Conservation (phyloP, 371 early-diverging fungal species). For the Amoeboradix gromovi region DNA sequence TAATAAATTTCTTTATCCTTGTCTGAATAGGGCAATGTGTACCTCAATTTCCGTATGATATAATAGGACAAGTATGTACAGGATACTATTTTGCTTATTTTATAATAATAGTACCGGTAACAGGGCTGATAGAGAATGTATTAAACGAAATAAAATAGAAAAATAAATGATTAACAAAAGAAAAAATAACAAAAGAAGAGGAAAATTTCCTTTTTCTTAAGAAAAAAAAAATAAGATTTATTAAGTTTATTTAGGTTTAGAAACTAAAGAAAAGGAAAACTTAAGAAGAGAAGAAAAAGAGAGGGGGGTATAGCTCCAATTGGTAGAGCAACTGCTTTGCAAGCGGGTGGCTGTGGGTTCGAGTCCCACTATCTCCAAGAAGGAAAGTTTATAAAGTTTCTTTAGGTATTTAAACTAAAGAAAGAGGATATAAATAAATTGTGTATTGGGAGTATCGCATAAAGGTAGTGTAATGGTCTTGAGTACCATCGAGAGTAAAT, state of each 20-base stretch:
- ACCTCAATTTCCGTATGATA: conserved; percentile 20
- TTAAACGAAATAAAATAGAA: conserved; percentile 7
- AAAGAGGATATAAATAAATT: not conserved
- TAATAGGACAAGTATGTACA: conserved; percentile 20
- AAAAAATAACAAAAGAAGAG: too few species aligned
- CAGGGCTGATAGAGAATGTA: conserved; percentile 3
- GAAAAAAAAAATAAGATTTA: conserved; percentile 6
- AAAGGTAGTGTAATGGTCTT: not conserved
- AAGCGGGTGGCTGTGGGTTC: not conserved
- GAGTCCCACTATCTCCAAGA: not conserved
- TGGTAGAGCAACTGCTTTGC: not conserved
- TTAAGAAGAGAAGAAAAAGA: conserved; percentile 8
- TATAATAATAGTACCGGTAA: conserved; percentile 14
- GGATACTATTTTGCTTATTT: conserved; percentile 28
- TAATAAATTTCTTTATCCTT: conserved; percentile 24
- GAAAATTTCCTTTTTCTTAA: conserved; percentile 5
- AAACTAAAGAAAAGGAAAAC: conserved; percentile 4
- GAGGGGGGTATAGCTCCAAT: not conserved
- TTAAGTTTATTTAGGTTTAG: conserved; percentile 3
- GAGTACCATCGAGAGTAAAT: not conserved
- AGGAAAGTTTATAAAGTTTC: not conserved
- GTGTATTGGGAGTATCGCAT: not conserved
- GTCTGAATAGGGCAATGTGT: conserved; percentile 24
- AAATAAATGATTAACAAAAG: too few species aligned
- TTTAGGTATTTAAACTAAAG: not conserved